Conservation (phyloP, 352 stramenopile species). For the Pythium phragmitis region DNA sequence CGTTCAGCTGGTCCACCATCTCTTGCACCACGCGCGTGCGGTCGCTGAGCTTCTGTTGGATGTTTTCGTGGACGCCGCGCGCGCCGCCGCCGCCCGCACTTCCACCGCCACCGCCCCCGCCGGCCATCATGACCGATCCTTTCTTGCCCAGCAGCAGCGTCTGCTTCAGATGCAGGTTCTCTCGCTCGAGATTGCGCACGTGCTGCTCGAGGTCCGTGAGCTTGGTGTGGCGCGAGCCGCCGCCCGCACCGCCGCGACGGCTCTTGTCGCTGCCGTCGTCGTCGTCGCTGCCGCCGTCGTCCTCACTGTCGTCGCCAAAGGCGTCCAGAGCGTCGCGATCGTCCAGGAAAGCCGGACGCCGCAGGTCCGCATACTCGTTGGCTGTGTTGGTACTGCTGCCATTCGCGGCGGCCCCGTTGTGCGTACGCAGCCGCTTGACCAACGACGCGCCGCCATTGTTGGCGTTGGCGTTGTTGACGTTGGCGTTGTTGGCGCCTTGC, state of each 20-base stretch:
- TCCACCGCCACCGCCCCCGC: conserved; percentile 4
- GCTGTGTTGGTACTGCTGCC: not conserved
- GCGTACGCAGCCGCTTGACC: conserved; percentile 15
- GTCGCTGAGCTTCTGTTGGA: conserved; percentile 54
- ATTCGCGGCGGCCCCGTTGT: not conserved
- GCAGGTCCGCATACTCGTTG: conserved; percentile 4
- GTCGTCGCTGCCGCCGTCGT: conserved; percentile 19
- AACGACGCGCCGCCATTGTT: not conserved
- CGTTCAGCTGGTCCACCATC: conserved; percentile 81
- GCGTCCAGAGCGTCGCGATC: conserved; percentile 9
- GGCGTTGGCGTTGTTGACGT: not conserved
- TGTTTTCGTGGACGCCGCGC: conserved; percentile 34
- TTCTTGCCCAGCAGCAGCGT: conserved; percentile 69
- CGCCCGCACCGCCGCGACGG: conserved; percentile 6
- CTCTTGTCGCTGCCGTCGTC: conserved; percentile 28
- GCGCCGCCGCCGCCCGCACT: conserved; percentile 2
- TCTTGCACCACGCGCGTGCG: conserved; percentile 77
- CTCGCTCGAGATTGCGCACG: conserved; percentile 62
- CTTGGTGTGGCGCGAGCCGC: conserved; percentile 49
- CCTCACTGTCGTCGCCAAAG: conserved; percentile 17
- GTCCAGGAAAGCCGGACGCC: conserved; percentile 6
- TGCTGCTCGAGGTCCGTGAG: conserved; percentile 73
- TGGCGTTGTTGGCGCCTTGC: not conserved
- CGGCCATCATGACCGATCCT: conserved; percentile 40
- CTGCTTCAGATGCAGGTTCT: conserved; percentile 80